These are phyloP conservation scores for Kwoniella sp. DNA, from an alignment of 768 basidiomycete species.

Conservation along the genomic window DNA sequence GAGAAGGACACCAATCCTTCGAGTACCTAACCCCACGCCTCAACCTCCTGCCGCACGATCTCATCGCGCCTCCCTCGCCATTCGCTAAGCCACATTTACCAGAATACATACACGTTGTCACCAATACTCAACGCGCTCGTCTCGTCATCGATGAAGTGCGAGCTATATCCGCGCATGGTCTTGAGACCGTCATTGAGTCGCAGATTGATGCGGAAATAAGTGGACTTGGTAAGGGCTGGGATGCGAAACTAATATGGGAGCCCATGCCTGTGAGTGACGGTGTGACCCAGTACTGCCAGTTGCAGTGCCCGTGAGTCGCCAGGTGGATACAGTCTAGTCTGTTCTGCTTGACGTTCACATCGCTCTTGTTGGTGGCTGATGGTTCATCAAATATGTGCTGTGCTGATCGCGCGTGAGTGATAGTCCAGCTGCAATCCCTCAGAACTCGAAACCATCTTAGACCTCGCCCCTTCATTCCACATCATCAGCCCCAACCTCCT, in stretches of 20 bases:
- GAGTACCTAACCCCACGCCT: constrained; percentile 37
- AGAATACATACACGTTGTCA: constrained; percentile 47
- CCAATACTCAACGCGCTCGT: constrained; percentile 25
- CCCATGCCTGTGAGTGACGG: constrained; percentile 44
- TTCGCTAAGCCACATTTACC: constrained; percentile 27
- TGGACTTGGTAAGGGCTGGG: constrained; percentile 28
- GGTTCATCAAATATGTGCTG: no score
- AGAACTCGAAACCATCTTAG: constrained; percentile 22
- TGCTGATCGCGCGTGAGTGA: no score
- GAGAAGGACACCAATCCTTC: constrained; percentile 50
- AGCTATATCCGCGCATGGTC: constrained; percentile 5
- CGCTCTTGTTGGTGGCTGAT: no score
- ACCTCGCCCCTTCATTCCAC: constrained; percentile 27
- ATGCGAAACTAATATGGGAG: constrained; percentile 44
- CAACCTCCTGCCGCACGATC: constrained; percentile 34
- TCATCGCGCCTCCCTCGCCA: constrained; percentile 38
- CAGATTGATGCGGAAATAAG: constrained; percentile 11
- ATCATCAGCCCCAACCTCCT: constrained; percentile 46
- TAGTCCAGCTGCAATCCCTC: constrained; percentile 24
- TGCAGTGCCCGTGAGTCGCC: no score
- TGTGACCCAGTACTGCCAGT: no score
- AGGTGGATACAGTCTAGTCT: no score
- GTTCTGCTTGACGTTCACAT: not conserved
- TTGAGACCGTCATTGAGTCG: not conserved
- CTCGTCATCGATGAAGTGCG: constrained; percentile 30